Base-by-base conservation (phyloP, 2,329 filamentous ascomycete genomes). In the Calycina herbarum region DNA sequence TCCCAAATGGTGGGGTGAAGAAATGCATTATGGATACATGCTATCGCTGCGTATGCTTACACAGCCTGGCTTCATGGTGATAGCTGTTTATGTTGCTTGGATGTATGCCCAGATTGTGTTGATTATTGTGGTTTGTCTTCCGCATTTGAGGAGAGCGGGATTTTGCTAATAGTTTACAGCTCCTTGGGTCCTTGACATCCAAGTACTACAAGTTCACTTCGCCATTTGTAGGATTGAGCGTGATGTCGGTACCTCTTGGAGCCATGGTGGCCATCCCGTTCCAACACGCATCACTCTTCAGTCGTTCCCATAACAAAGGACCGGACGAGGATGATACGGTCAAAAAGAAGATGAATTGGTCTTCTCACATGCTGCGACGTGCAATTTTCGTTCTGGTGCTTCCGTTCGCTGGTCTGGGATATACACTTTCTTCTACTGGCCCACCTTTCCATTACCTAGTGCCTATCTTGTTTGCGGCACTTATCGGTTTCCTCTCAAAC, bases 51-150 rank as follows among this genome's bases (percentile, higher is more conserved):
- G 88, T 72, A 93, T 94, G 90, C 79, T 92, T 61, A 84, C 83
- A 45, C 91, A 94, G 74, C 85, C 89, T 3, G 91, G 91, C 0
- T 94, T 93, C 74, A 77, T 86, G n/a, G 78, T 92, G 35, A 81
- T 94, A 73, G 84, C 89, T 1, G 67, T 91, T n/a, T 94, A 94
- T 76, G 81, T 88, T 15, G 88, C 85, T 6, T 94, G 91, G 91
- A 90, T 93, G 57, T 92, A 93, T 75, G 89, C 89, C 2, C 89
- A 93, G 72, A 83, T 92, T 1, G 89, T 92, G 5, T 80, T 94
- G 63, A 82, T 92, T 65, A 90, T 93, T 66, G 81, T 91, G 65
- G 83, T 92, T 66, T 24, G 60, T 62, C 8, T n/a, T 35, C 8
- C 15, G 20, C 10, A 15, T 48, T n/a, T 24, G 45, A 20, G 1